phyloP scores from a whole-genome alignment of 75 land plant genomes.

The Pseudotsuga menziesii region DNA sequence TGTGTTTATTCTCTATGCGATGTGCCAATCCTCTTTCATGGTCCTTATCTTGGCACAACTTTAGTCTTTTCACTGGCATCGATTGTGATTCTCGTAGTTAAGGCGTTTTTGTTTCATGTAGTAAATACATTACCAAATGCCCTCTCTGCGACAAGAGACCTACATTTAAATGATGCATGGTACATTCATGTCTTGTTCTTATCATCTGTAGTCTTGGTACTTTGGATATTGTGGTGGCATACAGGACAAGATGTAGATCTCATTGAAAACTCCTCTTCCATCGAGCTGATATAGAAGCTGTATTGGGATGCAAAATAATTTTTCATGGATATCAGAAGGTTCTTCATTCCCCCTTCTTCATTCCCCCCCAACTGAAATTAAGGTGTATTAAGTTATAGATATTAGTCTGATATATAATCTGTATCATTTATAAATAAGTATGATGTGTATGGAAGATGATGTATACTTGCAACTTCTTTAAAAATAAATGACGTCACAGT shows the following conservation, averaged over 20 bases:
- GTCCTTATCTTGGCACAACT: conserved; percentile 74
- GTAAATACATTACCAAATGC: conserved; percentile 13
- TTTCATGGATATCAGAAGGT: no score
- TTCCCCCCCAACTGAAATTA: no score
- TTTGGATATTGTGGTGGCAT: conserved; percentile 77
- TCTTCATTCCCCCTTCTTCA: no score
- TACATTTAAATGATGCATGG: conserved; percentile 55
- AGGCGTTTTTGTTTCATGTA: conserved; percentile 50
- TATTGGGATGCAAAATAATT: no score
- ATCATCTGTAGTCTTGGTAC: conserved; percentile 73
- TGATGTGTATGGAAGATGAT: no score
- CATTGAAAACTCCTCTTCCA: conserved; percentile 73
- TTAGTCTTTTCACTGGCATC: conserved; percentile 50
- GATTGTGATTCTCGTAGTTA: conserved; percentile 50
- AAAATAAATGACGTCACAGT: no score
- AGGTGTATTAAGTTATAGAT: no score
- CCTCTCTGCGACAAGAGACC: conserved; percentile 19
- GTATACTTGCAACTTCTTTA: no score
- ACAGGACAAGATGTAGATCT: conserved; percentile 70
- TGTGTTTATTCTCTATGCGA: conserved; percentile 85
- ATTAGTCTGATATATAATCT: no score
- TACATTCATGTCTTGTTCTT: conserved; percentile 73
- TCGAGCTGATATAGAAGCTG: conserved; percentile 69
- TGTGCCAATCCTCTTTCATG: conserved; percentile 58
- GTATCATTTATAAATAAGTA: background rate